These are phyloP conservation scores for Erysimum cheiranthoides DNA, from an alignment of 345 rosid species.

Conservation along the genomic window DNA sequence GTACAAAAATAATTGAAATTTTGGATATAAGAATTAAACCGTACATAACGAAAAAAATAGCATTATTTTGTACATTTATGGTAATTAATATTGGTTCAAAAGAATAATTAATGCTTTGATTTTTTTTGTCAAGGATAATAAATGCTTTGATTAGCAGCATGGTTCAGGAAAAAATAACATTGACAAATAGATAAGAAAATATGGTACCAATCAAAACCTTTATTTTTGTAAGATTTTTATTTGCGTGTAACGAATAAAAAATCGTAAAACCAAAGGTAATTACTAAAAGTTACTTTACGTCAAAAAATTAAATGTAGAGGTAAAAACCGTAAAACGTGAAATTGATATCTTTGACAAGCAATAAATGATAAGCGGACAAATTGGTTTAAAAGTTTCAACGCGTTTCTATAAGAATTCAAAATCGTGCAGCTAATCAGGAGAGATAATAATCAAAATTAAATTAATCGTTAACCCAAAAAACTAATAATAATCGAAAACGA, in stretches of 20 bases:
- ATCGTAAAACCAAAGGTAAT: neutral
- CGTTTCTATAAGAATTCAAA: slow-evolving; percentile 40
- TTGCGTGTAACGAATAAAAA: neutral
- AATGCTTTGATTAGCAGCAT: neutral
- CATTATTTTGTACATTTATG: neutral
- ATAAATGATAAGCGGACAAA: slow-evolving; percentile 36
- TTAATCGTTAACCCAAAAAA: neutral
- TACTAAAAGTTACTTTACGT: neutral
- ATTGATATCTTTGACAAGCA: slow-evolving; percentile 31
- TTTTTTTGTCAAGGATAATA: too few relatives aligned
- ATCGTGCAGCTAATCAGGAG: slow-evolving; percentile 45
- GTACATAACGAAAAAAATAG: neutral
- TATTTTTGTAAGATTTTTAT: neutral
- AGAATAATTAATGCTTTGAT: neutral
- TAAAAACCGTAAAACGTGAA: slow-evolving; percentile 18
- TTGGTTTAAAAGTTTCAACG: slow-evolving; percentile 43
- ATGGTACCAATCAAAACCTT: too few relatives aligned
- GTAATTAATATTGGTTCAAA: neutral
- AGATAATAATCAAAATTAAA: slow-evolving; percentile 23
- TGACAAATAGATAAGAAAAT: neutral
- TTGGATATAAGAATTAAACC: neutral
- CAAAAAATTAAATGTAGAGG: slow-evolving; percentile 1
- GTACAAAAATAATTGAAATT: neutral
- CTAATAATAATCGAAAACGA: slow-evolving; percentile 15
- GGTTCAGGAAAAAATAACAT: too few relatives aligned